phyloP scores from a whole-genome alignment of 2,329 filamentous ascomycete species.

The Cladosporium sp. region DNA sequence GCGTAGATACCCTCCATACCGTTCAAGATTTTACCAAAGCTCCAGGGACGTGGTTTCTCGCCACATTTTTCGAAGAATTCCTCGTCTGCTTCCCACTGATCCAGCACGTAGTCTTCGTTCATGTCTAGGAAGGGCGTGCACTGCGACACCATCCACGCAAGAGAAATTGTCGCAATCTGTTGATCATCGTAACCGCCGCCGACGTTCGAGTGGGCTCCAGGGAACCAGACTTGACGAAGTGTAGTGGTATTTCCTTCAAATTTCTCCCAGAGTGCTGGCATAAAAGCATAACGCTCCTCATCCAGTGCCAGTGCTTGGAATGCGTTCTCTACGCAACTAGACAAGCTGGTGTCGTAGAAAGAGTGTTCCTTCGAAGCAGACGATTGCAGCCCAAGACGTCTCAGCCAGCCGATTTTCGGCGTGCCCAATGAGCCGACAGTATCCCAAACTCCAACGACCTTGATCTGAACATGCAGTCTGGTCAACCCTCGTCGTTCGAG shows the following conservation, averaged over 20 bases:
- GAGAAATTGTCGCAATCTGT: slow-evolving; percentile 52
- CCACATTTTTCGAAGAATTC: slow-evolving; percentile 45
- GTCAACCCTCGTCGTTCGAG: slow-evolving; percentile 38
- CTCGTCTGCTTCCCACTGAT: slow-evolving; percentile 48
- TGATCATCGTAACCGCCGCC: slow-evolving; percentile 49
- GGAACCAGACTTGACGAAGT: slow-evolving; percentile 51
- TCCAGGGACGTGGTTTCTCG: slow-evolving; percentile 49
- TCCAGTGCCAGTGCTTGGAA: slow-evolving; percentile 49
- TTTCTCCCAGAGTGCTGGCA: slow-evolving; percentile 47
- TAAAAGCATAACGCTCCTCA: slow-evolving; percentile 43
- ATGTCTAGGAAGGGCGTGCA: slow-evolving; percentile 51
- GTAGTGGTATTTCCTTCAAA: slow-evolving; percentile 44
- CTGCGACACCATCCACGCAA: slow-evolving; percentile 61
- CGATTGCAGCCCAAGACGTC: slow-evolving; percentile 37
- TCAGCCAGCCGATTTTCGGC: slow-evolving; percentile 46
- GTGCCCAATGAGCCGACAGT: slow-evolving; percentile 48
- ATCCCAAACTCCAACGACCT: slow-evolving; percentile 48
- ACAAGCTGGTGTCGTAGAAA: slow-evolving; percentile 52
- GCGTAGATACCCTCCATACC: slow-evolving; percentile 49
- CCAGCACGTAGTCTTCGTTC: slow-evolving; percentile 48
- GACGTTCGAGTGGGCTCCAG: slow-evolving; percentile 47
- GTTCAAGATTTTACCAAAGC: slow-evolving; percentile 50
- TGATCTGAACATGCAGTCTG: slow-evolving; percentile 38
- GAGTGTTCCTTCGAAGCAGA: slow-evolving; percentile 38
- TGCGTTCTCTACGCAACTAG: slow-evolving; percentile 42